Base-by-base conservation (phyloP, 1,139 yeast genomes). In the Yamadazyma epiphylla region DNA sequence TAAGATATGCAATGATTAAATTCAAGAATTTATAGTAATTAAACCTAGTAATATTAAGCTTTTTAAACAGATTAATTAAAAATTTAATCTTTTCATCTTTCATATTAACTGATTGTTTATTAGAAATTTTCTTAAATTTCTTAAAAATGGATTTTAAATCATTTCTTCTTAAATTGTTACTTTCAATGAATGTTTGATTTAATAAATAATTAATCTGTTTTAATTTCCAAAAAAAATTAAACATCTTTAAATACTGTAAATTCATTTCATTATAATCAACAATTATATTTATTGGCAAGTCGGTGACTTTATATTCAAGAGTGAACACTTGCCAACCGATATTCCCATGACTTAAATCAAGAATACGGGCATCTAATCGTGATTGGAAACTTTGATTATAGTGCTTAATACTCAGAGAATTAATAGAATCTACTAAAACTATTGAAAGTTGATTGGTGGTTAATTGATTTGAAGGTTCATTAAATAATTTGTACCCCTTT, bases 321-420 rank as follows among this genome's bases (percentile, higher is more conserved):
- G 96, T 87, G 53, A 91, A 89, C 4, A 85, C 88, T 49, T 89
- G 95, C 97, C 97, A 91, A 0, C 88, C 89, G 29, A 63, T 72
- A 15, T 70, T 77, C 1, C 94, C 94, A 43, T 80, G 51, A 15
- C 53, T 48, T 23, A 80, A 60, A 37, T 78, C 89, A 29, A 88
- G 65, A 28, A 89, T 70, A 27, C 96, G 65, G 0, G 96, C 95
- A 60, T 91, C 97, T 12, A 91, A 52, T 30, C 87, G 61, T 21
- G 49, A 41, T 15, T 52, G 45, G 25, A 45, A 51, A 14, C 46
- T 46, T 1, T 5, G 10, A 9, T 42, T 41, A 29, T 70, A 63
- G 41, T 64, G 60, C 35, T 70, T 67, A 2, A 85, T 62, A 12
- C 87, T 77, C 0, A 95, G 80, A 14, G 67, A 64, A 10, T 73